phyloP scores from a whole-genome alignment of 1,284 basidiomycete species.

The Spongispora temasekensis region DNA sequence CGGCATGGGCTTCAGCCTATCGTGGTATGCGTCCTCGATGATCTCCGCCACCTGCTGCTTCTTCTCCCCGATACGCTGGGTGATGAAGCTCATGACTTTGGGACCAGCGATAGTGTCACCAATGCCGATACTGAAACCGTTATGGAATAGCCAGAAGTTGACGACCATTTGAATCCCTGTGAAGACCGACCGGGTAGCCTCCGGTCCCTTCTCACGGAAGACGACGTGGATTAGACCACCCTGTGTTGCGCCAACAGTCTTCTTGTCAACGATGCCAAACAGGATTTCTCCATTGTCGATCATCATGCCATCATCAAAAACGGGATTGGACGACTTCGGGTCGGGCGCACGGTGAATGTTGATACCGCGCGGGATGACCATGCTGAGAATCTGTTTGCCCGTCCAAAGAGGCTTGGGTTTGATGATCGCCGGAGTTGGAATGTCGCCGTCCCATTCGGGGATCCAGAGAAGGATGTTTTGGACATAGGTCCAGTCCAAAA shows the following conservation, averaged over 20 bases:
- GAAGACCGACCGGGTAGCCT: conserved; percentile 91
- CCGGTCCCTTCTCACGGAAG: conserved; percentile 96
- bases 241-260: conserved; percentile 93
- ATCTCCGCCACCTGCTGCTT: conserved; percentile 76
- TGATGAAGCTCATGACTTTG: conserved; percentile 87
- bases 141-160: conserved; percentile 99
- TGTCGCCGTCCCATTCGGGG: conserved; percentile 93
- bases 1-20: conserved; percentile 83
- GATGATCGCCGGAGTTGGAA: conserved; percentile 92
- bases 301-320: conserved; percentile 92
- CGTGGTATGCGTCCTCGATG: conserved; percentile 79
- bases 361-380: conserved; percentile 95
- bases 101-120: conserved; percentile 97
- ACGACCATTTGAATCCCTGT: conserved; percentile 94
- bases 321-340: conserved; percentile 77
- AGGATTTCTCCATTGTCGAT: conserved; percentile 98
- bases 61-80: conserved; percentile 78
- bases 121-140: conserved; percentile 98
- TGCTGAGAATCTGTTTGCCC: conserved; percentile 93
- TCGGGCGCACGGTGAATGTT: conserved; percentile 88
- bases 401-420: conserved; percentile 99
- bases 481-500: conserved; percentile 92
- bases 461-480: conserved; percentile 99
- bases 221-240: conserved; percentile 97
- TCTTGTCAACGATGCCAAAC: conserved; percentile 96